These are phyloP conservation scores for Helianthus tuberosus DNA, from an alignment of 129 eudicot species.

Conservation along the genomic window DNA sequence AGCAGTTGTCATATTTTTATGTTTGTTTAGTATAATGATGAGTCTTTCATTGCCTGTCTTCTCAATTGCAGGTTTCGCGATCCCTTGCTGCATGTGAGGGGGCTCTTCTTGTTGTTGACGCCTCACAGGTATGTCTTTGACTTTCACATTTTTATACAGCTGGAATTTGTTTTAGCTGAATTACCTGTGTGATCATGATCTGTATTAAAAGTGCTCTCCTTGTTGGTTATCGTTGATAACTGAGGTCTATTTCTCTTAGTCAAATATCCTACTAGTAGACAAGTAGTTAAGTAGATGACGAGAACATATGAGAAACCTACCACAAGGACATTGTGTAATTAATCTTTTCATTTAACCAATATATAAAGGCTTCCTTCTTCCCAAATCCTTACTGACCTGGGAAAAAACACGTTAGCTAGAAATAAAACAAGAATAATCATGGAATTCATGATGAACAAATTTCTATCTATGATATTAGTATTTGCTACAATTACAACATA, in stretches of 20 bases:
- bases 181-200: conserved; percentile 16
- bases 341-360: no score
- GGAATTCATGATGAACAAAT: conserved; percentile 1
- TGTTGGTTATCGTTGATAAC: no score
- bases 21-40: conserved; percentile 9
- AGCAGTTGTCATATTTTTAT: conserved; percentile 3
- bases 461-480: neutral
- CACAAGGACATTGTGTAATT: no score
- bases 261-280: no score
- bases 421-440: conserved; percentile 10
- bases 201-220: neutral
- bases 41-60: conserved; percentile 12
- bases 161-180: neutral
- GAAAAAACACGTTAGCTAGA: neutral
- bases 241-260: no score
- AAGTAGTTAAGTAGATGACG: no score
- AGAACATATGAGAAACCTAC: no score
- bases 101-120: conserved; percentile 97
- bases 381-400: neutral
- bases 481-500: neutral
- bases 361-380: no score
- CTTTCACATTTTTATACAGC: neutral
- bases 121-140: conserved; percentile 70
- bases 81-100: conserved; percentile 99
- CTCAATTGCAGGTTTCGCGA: conserved; percentile 73